Base-by-base conservation (phyloP, 192 early-diverging fungal species). In the Backusella sp. region DNA sequence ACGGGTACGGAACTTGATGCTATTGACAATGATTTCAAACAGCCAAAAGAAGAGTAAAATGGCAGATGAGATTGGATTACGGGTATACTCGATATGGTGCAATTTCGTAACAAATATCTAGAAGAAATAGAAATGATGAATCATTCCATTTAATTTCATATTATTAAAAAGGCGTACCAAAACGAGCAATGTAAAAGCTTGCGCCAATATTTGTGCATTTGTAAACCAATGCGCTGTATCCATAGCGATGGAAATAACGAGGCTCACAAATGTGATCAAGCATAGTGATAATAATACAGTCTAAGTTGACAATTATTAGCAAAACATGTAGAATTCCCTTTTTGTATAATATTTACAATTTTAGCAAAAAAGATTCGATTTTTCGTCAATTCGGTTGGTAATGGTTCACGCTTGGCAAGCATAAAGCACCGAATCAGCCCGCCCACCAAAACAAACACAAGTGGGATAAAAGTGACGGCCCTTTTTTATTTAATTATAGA, bases 1-100 rank as follows among this genome's bases (percentile, higher is more conserved):
- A 12, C 77, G 36, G 15, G 88, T 87, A 17, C 89, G 76, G 6
- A 90, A 65, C 26, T 82, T 86, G 28, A 89, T 77, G 6, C 49
- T 32, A 41, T 82, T 70, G 7, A 74, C 73, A 15, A 86, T 52
- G 12, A 85, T 35, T 34, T 66, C 73, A 17, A 85, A 80, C 49
- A 92, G 71, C 90, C 90, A 91, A 66, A 85, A 91, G 30, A 93
- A 84, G 2, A 91, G 76, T 21, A 93, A 80, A 3, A 87, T 72
- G 4, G 85, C 80, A 8, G 90, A 91, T 14, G 89, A 71, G 19
- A 86, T 76, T 39, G 82, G 73, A 59, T 77, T 81, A n/a, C 77
- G 68, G 12, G 66, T 79, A 62, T 79, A 83, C 12, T 84, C 77
- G n/a, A 74, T 36, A 30, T 83, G 74, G 42, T 82, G 77, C 23